phyloP scores from a whole-genome alignment of 1,139 yeast genomes.

The Geotrichum klebahnii region DNA sequence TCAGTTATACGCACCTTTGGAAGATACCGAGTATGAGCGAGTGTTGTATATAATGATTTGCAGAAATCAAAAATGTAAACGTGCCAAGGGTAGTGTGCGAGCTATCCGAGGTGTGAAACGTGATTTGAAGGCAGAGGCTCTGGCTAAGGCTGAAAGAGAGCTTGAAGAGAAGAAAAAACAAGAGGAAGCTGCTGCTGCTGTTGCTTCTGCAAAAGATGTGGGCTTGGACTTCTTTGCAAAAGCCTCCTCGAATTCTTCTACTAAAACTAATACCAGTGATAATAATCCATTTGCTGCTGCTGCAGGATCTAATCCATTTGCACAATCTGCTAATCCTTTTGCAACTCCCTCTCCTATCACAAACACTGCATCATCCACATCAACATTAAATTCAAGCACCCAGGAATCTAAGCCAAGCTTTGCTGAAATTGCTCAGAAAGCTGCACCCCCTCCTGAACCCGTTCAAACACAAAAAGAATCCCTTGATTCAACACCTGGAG shows the following conservation, averaged over 20 bases:
- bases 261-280: constrained; percentile 15
- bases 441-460: constrained; percentile 1
- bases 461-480: not conserved
- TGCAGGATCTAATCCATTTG: not conserved
- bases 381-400: not conserved
- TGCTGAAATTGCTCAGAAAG: constrained; percentile 10
- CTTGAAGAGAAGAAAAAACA: constrained; percentile 2
- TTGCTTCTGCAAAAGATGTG: not conserved
- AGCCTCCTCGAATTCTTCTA: not conserved
- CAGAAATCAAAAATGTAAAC: constrained; percentile 56
- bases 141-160: constrained; percentile 23
- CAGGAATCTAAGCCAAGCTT: constrained; percentile 8
- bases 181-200: not conserved
- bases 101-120: constrained; percentile 41
- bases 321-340: constrained; percentile 14
- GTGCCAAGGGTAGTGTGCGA: constrained; percentile 50
- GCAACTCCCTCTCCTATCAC: constrained; percentile 3
- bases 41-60: constrained; percentile 78
- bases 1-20: constrained; percentile 74
- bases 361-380: not conserved
- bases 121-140: constrained; percentile 41
- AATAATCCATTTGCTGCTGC: constrained; percentile 15
- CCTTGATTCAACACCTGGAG: not conserved
- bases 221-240: constrained; percentile 1
- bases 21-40: constrained; percentile 70